Evolutionary conservation across 306 rosid species (phyloP).

Genomic region (Rosa chinensis): DNA sequence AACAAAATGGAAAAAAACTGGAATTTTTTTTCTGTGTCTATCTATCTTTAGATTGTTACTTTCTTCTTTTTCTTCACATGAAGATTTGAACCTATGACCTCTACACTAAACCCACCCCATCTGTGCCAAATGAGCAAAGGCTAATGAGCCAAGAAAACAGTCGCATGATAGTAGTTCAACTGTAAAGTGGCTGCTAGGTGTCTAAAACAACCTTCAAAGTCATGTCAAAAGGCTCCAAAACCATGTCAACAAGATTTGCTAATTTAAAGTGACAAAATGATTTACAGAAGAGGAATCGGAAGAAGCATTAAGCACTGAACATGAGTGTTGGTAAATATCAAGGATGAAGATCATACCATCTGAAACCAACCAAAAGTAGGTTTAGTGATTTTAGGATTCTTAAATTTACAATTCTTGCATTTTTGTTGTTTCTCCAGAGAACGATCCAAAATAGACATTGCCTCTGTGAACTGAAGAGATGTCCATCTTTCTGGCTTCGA

Average conservation of each 20-base stretch:
- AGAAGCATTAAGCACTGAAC: neutral
- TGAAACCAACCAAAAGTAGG: conserved; percentile 86
- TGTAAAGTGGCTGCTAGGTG: neutral
- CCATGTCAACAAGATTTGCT: neutral
- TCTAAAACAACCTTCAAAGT: neutral
- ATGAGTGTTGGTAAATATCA: conserved; percentile 13
- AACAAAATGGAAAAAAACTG: neutral
- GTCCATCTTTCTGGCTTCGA: conserved; percentile 57
- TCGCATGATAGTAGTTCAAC: neutral
- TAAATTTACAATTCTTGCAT: conserved; percentile 48
- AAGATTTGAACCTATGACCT: neutral
- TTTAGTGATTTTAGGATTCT: conserved; percentile 54
- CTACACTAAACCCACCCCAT: neutral
- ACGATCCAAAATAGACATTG: conserved; percentile 52
- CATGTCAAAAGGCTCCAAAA: neutral
- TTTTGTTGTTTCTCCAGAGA: conserved; percentile 28
- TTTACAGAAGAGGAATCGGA: neutral
- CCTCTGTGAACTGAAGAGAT: conserved; percentile 72
- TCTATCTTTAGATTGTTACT: neutral
- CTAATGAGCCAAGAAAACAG: neutral
- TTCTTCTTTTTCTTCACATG: neutral
- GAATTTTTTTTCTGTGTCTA: neutral
- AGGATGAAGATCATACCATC: conserved; percentile 47
- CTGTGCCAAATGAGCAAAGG: neutral
- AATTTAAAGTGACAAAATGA: neutral